Evolutionary conservation across 148 eudicot genomes (phyloP).

Genomic region (Spergularia bocconei): DNA sequence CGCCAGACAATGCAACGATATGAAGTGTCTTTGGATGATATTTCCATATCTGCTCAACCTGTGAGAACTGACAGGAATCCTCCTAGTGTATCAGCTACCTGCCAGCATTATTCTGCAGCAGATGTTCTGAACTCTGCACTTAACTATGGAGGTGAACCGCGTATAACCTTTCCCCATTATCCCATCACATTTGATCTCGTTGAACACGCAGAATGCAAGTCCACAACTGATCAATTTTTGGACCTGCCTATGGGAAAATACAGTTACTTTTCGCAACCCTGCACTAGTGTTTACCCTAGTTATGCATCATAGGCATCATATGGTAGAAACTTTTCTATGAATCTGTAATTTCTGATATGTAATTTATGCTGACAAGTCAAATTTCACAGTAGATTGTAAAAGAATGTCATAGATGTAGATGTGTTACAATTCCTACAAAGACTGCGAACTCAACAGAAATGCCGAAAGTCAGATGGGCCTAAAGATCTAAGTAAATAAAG

Average conservation of each 20-base stretch:
- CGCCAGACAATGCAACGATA: slow-evolving; percentile 6
- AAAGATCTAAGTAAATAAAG: background rate
- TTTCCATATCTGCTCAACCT: background rate
- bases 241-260: background rate
- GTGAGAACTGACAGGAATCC: background rate
- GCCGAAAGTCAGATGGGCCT: background rate
- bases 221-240: background rate
- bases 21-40: background rate
- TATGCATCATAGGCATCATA: too few species aligned
- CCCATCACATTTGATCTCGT: background rate
- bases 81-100: background rate
- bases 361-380: too few species aligned
- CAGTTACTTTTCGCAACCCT: background rate
- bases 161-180: background rate
- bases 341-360: too few species aligned
- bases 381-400: too few species aligned
- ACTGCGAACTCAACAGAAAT: too few species aligned
- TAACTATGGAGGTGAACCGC: background rate
- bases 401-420: too few species aligned
- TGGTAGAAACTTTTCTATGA: too few species aligned
- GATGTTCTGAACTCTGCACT: background rate
- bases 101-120: background rate
- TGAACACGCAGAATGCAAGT: background rate
- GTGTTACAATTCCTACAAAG: too few species aligned
- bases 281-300: background rate